Conservation (phyloP, 2,329 filamentous ascomycete species). For the Fusarium sororula region DNA sequence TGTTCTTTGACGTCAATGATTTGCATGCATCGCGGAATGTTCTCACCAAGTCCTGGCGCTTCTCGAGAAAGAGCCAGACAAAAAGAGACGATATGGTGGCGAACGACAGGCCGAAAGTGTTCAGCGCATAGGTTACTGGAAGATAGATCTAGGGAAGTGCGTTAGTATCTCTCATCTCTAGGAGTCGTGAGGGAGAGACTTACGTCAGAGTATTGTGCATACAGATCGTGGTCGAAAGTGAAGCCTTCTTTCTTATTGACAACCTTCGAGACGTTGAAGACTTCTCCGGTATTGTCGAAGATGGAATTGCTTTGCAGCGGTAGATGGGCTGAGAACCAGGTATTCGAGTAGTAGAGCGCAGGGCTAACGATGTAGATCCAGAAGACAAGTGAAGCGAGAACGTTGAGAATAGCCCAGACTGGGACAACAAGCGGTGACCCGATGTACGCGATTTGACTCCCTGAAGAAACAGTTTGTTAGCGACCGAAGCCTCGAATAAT, state of each 20-base stretch:
- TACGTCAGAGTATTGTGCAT: slow-evolving; percentile 61
- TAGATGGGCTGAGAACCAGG: slow-evolving; percentile 61
- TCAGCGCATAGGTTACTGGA: slow-evolving; percentile 54
- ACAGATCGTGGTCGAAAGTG: slow-evolving; percentile 57
- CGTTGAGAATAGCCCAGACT: slow-evolving; percentile 58
- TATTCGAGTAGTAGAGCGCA: slow-evolving; percentile 58
- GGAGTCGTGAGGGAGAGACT: neutral
- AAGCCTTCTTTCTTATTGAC: slow-evolving; percentile 53
- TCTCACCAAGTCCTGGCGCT: slow-evolving; percentile 37
- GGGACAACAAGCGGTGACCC: slow-evolving; percentile 53
- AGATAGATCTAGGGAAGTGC: slow-evolving; percentile 50
- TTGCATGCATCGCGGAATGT: slow-evolving; percentile 2
- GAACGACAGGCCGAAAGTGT: slow-evolving; percentile 62
- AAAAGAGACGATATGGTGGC: slow-evolving; percentile 56
- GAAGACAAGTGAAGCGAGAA: slow-evolving; percentile 58
- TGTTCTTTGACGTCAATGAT: neutral
- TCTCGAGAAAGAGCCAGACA: slow-evolving; percentile 46
- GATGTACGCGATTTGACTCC: slow-evolving; percentile 50
- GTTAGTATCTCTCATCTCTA: neutral
- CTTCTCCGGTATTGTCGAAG: slow-evolving; percentile 61
- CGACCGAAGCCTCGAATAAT: neutral
- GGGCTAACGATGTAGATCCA: slow-evolving; percentile 57
- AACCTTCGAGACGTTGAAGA: slow-evolving; percentile 60
- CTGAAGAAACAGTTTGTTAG: neutral
- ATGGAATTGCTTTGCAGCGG: slow-evolving; percentile 62